Evolutionary conservation across 2,329 filamentous ascomycete species (phyloP).

Genomic region (Scytalidium lignicola): DNA sequence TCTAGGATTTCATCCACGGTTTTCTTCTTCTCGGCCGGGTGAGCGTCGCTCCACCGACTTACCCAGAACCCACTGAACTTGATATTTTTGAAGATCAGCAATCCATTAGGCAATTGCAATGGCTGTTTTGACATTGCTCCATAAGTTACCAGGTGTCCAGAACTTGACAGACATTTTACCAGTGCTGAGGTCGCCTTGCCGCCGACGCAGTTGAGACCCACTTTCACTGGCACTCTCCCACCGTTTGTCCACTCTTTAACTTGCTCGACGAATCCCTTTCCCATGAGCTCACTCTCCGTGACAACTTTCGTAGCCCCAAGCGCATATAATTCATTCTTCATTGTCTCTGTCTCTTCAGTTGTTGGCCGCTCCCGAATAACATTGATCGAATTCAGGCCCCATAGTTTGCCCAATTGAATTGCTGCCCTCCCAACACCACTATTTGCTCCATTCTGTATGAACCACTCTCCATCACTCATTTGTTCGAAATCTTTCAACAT

Average conservation of each 20-base stretch:
- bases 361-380: slow-evolving; percentile 71
- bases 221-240: slow-evolving; percentile 64
- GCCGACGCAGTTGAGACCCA: slow-evolving; percentile 91
- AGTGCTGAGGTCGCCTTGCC: slow-evolving; percentile 77
- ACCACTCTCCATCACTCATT: slow-evolving; percentile 75
- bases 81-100: slow-evolving; percentile 91
- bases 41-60: slow-evolving; percentile 75
- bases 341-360: slow-evolving; percentile 55
- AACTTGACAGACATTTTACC: slow-evolving; percentile 65
- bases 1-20: slow-evolving; percentile 83
- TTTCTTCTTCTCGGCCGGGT: slow-evolving; percentile 67
- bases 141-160: slow-evolving; percentile 82
- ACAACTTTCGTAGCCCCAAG: slow-evolving; percentile 50
- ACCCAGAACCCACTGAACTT: slow-evolving; percentile 94
- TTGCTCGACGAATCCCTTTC: slow-evolving; percentile 39
- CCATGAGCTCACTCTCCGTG: slow-evolving; percentile 43
- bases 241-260: slow-evolving; percentile 60
- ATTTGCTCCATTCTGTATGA: slow-evolving; percentile 96
- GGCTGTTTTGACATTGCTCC: slow-evolving; percentile 93
- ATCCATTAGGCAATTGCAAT: slow-evolving; percentile 70
- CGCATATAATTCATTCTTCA: slow-evolving; percentile 54
- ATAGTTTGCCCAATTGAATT: slow-evolving; percentile 79
- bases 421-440: slow-evolving; percentile 86
- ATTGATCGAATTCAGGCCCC: slow-evolving; percentile 90
- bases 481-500: slow-evolving; percentile 78